Conservation (phyloP, 352 stramenopile species). For the Phytophthora tubulina region DNA sequence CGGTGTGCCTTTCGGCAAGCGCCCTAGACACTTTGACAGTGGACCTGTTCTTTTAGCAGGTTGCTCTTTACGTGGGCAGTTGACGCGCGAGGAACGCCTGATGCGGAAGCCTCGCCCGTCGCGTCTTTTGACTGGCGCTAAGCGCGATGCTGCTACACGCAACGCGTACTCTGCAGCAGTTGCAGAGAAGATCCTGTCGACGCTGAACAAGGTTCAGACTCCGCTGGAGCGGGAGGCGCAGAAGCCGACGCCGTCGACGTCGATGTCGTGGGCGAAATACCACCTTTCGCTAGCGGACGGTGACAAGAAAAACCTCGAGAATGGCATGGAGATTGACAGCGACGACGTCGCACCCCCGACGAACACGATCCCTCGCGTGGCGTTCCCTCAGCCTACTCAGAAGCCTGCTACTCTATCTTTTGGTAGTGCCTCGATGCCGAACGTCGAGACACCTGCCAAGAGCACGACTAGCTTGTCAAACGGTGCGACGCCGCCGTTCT, state of each 20-base stretch:
- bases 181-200: slow-evolving; percentile 82
- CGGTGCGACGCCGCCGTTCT: slow-evolving; percentile 36
- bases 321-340: slow-evolving; percentile 43
- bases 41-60: slow-evolving; percentile 53
- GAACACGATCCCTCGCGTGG: slow-evolving; percentile 55
- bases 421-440: slow-evolving; percentile 11
- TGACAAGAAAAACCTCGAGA: slow-evolving; percentile 23
- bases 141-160: slow-evolving; percentile 60
- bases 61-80: slow-evolving; percentile 39
- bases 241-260: slow-evolving; percentile 82
- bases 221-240: slow-evolving; percentile 75
- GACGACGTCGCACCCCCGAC: slow-evolving; percentile 65
- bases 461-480: slow-evolving; percentile 11
- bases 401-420: slow-evolving; percentile 20
- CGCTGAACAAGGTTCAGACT: slow-evolving; percentile 85
- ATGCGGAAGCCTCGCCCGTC: slow-evolving; percentile 71
- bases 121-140: slow-evolving; percentile 75
- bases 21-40: slow-evolving; percentile 51
- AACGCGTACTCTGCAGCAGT: slow-evolving; percentile 83
- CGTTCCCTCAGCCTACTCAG: slow-evolving; percentile 39
- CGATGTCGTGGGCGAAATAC: slow-evolving; percentile 88
- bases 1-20: slow-evolving; percentile 53
- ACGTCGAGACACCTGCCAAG: slow-evolving; percentile 35
- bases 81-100: slow-evolving; percentile 64
- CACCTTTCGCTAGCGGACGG: slow-evolving; percentile 68